Base-by-base conservation (phyloP, 192 early-diverging fungal species). In the Mortierella antarctica region DNA sequence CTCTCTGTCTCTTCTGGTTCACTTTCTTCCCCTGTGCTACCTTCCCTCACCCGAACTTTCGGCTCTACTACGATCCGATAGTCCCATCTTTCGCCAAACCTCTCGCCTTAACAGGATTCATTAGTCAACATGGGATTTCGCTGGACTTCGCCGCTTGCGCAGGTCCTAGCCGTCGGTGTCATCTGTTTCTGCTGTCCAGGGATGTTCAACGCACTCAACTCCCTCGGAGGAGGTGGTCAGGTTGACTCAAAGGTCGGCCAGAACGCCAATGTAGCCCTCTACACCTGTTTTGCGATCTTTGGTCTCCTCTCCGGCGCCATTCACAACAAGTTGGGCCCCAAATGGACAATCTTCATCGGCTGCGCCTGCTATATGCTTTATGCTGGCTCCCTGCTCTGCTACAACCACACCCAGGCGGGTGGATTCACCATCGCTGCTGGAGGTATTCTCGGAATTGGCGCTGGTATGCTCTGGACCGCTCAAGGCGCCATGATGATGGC, bases 401-500 rank as follows among this genome's bases (percentile, higher is more conserved):
- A 88, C 67, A 91, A 92, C 85, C 88, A 91, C 67, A 86, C 88
- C 10, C 44, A 78, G 57, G 66, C 73, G n/a, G 75, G 84, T 18
- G 73, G 67, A 7, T 93, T 96, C 72, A 91, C 90, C 15, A 91
- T 95, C 55, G 81, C 86, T 46, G 82, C 94, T 17, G 94, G 94
- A 51, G 95, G 88, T 6, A 85, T 96, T 62, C 91, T 96, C 47
- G 95, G 95, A 74, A 64, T 94, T 21, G 92, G 83, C 67, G 95
- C 95, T 5, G 94, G 93, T 62, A 89, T 96, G 70, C 65, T 87
- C 10, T 87, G 89, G 88, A 91, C 93, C 6, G 92, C 92, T 13
- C 92, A 94, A 70, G 90, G 94, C 46, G 89, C 92, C 82, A 94
- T 96, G 71, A 93, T 95, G 91, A 87, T 94, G 74, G 91, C 95